Percentiles rank a stretch among this genome's conserved stretches.
Conservation (phyloP, 768 basidiomycete species). For the Termitomyces sp. region DNA sequence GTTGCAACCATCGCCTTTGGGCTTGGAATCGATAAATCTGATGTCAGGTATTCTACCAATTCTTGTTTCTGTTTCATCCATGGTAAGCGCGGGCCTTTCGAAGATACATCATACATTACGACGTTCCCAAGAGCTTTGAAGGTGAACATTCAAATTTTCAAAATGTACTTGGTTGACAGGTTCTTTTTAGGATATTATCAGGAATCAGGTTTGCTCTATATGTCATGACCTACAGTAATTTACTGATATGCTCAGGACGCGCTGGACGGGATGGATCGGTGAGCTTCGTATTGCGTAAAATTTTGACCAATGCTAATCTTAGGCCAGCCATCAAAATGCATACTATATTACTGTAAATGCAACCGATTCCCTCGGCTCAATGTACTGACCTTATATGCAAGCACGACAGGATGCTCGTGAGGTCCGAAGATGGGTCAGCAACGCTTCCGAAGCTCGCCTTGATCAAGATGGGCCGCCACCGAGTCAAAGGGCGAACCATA, state of each 20-base stretch:
- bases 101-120: slow-evolving; percentile 77
- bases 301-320: background rate
- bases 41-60: slow-evolving; percentile 46
- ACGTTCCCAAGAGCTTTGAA: slow-evolving; percentile 80
- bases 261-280: slow-evolving; percentile 77
- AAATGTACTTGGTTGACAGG: background rate
- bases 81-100: background rate
- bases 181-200: slow-evolving; percentile 68
- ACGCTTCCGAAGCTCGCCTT: slow-evolving; percentile 39
- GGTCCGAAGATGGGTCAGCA: slow-evolving; percentile 47
- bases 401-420: slow-evolving; percentile 71
- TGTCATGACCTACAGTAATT: background rate
- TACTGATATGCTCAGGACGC: slow-evolving; percentile 42
- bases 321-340: slow-evolving; percentile 70
- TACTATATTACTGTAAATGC: slow-evolving; percentile 73
- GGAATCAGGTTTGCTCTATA: slow-evolving; percentile 57
- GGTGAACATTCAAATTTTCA: slow-evolving; percentile 33
- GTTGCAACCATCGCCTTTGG: slow-evolving; percentile 83
- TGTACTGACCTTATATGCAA: slow-evolving; percentile 18
- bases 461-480: slow-evolving; percentile 52
- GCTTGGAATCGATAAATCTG: slow-evolving; percentile 80
- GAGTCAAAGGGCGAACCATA: slow-evolving; percentile 62
- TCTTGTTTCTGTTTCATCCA: background rate
- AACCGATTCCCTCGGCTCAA: background rate
- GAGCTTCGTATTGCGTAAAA: slow-evolving; percentile 16